phyloP scores from a whole-genome alignment of 768 basidiomycete genomes.

The Xanthoconium purpureum region DNA sequence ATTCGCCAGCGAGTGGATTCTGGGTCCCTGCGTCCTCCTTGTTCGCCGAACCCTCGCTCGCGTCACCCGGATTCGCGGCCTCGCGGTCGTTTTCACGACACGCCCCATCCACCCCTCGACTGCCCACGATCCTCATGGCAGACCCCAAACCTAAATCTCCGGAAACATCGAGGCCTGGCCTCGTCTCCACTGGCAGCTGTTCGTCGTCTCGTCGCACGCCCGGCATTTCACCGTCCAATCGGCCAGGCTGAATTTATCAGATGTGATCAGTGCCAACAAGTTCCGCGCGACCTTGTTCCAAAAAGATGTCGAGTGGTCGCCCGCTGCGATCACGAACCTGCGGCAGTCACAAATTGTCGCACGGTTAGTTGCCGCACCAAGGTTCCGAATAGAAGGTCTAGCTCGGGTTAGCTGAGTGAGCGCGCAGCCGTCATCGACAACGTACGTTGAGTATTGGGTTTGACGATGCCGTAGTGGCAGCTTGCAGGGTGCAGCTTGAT shows the following conservation, averaged over 20 bases:
- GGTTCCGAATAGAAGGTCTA: background rate
- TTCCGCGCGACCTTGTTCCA: conserved; percentile 1
- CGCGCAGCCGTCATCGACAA: background rate
- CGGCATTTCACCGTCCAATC: conserved; percentile 6
- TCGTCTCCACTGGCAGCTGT: background rate
- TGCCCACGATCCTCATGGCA: conserved; percentile 26
- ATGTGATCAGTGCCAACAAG: background rate
- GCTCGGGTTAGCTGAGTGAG: background rate
- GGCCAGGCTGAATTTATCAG: conserved; percentile 5
- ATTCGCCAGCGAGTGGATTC: conserved; percentile 5
- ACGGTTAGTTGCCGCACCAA: background rate
- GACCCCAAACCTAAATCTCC: conserved; percentile 24
- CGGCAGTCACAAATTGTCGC: conserved; percentile 3
- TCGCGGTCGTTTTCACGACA: conserved; percentile 17
- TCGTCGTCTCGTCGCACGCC: background rate
- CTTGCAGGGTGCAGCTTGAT: background rate
- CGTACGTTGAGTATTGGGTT: conserved; percentile 1
- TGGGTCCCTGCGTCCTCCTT: background rate
- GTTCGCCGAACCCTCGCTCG: conserved; percentile 12
- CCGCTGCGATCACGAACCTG: conserved; percentile 8
- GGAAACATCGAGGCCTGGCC: conserved; percentile 8
- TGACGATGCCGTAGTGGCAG: background rate
- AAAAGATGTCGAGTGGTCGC: background rate
- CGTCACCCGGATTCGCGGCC: conserved; percentile 24
- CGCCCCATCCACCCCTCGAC: conserved; percentile 22